A percentile compares a stretch with the other conserved stretches of the same genome.
phyloP scores from a whole-genome alignment of 331 rosid species.

The Saraca asoca region DNA sequence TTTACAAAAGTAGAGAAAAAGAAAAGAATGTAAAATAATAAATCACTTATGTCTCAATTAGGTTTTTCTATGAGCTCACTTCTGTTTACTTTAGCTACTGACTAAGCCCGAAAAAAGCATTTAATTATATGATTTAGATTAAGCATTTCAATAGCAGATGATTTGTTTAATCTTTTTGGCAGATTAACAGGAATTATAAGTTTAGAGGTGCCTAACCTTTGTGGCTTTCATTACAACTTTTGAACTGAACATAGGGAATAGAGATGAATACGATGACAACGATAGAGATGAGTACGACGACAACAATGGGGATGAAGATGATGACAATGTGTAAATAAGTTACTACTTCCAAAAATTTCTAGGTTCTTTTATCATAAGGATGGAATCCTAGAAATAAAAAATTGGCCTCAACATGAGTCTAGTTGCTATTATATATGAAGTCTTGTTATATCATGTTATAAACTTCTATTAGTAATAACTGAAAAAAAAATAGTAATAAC shows the following conservation, averaged over 20 bases:
- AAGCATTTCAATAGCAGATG: neutral
- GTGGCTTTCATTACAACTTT: slow-evolving; percentile 77
- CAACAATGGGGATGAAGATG: no score
- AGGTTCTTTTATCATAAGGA: neutral
- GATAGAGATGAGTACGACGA: no score
- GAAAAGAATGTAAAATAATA: no score
- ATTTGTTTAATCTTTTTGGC: slow-evolving; percentile 32
- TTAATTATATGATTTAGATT: neutral
- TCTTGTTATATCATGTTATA: neutral
- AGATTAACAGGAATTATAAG: slow-evolving; percentile 73
- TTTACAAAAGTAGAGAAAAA: no score
- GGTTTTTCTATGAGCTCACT: no score
- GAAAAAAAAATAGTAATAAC: no score
- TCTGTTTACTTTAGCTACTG: no score
- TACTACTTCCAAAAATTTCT: neutral
- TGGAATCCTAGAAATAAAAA: slow-evolving; percentile 18
- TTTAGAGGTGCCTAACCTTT: slow-evolving; percentile 80
- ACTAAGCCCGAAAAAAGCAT: no score
- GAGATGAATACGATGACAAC: no score
- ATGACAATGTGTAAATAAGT: no score
- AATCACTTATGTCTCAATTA: no score
- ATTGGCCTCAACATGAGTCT: neutral
- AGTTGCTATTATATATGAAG: no score
- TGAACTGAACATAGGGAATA: slow-evolving; percentile 39
- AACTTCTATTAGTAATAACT: neutral